Conservation (phyloP, 768 basidiomycete genomes). For the Pleurotus platypus region DNA sequence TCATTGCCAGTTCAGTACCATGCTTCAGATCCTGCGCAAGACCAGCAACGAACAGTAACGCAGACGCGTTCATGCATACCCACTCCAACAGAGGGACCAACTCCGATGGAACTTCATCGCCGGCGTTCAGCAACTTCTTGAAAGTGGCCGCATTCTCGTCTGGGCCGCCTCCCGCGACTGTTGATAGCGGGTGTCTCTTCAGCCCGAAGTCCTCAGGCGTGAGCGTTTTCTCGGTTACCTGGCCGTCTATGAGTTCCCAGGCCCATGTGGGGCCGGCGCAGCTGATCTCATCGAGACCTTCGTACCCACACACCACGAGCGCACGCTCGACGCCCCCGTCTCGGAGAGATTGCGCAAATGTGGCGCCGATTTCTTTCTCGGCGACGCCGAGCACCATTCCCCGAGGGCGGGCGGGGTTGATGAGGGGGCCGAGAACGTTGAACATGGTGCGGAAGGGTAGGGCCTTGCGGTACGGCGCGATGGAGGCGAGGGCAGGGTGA, state of each 20-base stretch:
- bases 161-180: conserved; percentile 73
- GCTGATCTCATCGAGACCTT: conserved; percentile 92
- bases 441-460: conserved; percentile 96
- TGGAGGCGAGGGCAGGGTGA: conserved; percentile 78
- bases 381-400: conserved; percentile 94
- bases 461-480: conserved; percentile 80
- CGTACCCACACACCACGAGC: conserved; percentile 89
- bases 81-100: conserved; percentile 76
- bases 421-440: conserved; percentile 90
- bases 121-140: conserved; percentile 56
- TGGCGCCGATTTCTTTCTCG: conserved; percentile 70
- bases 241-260: conserved; percentile 75
- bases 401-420: conserved; percentile 84
- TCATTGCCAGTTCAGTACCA: conserved; percentile 65
- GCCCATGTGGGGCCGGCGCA: conserved; percentile 86
- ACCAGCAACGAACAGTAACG: conserved; percentile 83
- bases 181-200: conserved; percentile 57
- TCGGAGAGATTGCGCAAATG: conserved; percentile 73
- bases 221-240: conserved; percentile 58
- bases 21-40: conserved; percentile 64
- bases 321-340: conserved; percentile 79
- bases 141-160: conserved; percentile 79
- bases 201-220: conserved; percentile 80
- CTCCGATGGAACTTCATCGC: conserved; percentile 47
- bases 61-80: conserved; percentile 88